Conservation (phyloP, 2,329 filamentous ascomycete species). For the Fonsecaea pedrosoi region DNA sequence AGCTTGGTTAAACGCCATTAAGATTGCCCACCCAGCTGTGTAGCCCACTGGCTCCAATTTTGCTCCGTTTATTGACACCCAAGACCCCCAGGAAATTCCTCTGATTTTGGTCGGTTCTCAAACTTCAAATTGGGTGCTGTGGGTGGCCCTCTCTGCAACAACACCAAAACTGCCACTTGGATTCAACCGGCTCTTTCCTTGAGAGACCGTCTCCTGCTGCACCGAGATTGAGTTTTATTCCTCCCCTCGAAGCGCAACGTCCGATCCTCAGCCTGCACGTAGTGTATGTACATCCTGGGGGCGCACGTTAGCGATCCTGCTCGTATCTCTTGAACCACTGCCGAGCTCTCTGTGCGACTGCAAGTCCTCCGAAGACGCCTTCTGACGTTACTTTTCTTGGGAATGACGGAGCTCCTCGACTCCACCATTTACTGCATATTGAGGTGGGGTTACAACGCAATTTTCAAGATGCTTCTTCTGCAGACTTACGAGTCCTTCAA, state of each 20-base stretch:
- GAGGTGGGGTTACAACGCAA: neutral
- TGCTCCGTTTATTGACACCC: neutral
- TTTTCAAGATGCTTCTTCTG: neutral
- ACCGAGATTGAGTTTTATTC: conserved; percentile 1
- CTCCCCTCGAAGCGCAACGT: neutral
- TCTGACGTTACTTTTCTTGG: neutral
- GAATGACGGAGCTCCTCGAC: neutral
- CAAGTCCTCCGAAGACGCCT: neutral
- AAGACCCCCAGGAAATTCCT: neutral
- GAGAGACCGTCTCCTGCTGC: neutral
- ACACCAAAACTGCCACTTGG: neutral
- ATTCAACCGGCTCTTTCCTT: neutral
- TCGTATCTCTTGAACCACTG: neutral
- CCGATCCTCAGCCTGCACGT: neutral
- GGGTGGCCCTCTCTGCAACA: neutral
- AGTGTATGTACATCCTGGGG: too few species aligned
- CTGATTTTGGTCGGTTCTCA: neutral
- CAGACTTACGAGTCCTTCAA: neutral
- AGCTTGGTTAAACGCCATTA: conserved; percentile 39
- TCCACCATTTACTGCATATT: neutral
- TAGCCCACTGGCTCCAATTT: neutral
- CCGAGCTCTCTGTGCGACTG: neutral
- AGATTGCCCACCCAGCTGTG: conserved; percentile 27
- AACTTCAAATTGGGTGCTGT: conserved; percentile 1
- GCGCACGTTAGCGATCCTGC: too few species aligned